Evolutionary conservation across 164 flowering plant species (phyloP).

Genomic region (Santalum album): DNA sequence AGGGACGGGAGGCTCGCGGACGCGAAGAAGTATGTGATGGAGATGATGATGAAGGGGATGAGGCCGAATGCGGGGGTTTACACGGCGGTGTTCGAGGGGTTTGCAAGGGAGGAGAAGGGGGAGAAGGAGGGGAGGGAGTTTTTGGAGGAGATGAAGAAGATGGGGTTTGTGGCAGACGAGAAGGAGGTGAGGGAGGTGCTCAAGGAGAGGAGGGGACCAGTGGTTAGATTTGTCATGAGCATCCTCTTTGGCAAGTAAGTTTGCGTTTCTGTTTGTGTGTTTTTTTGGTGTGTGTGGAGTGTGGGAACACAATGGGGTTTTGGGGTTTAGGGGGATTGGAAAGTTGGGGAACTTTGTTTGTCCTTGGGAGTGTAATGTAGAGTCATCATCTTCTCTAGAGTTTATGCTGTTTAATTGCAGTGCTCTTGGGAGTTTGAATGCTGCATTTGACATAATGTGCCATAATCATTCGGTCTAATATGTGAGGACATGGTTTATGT

Average conservation of each 20-base stretch:
- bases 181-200: slow-evolving; percentile 48
- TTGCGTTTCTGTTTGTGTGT: too few species aligned
- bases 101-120: slow-evolving; percentile 36
- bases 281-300: too few species aligned
- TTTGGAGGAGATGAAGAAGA: slow-evolving; percentile 47
- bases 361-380: too few species aligned
- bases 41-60: slow-evolving; percentile 75
- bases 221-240: slow-evolving; percentile 34
- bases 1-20: slow-evolving; percentile 36
- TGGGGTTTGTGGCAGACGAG: slow-evolving; percentile 58
- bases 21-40: slow-evolving; percentile 52
- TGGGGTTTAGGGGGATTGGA: too few species aligned
- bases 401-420: too few species aligned
- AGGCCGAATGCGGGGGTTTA: slow-evolving; percentile 44
- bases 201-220: slow-evolving; percentile 40
- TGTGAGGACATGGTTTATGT: too few species aligned
- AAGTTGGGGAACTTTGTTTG: too few species aligned
- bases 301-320: too few species aligned
- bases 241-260: slow-evolving; percentile 39
- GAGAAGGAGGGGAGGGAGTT: slow-evolving; percentile 49
- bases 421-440: too few species aligned
- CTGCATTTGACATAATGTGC: too few species aligned
- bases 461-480: too few species aligned
- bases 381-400: too few species aligned
- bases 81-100: slow-evolving; percentile 50